Percentiles rank a stretch among this genome's conserved stretches.
Evolutionary conservation across 2,329 filamentous ascomycete genomes (phyloP).

Genomic region (Leptodontidium sp.): DNA sequence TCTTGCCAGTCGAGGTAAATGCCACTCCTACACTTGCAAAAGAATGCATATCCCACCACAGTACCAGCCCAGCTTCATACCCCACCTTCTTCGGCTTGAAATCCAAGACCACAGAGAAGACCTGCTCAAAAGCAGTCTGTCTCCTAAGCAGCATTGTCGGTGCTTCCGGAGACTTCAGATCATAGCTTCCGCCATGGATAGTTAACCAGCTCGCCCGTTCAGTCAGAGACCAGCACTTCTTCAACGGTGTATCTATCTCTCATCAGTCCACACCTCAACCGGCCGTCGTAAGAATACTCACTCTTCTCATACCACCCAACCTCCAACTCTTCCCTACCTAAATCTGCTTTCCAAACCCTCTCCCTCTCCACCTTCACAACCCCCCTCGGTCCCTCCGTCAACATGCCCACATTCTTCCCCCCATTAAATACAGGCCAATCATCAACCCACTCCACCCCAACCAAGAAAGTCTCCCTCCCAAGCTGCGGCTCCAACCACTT

Average conservation of each 20-base stretch:
- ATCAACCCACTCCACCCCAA: conserved; percentile 34
- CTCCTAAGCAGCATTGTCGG: conserved; percentile 63
- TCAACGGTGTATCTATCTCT: conserved; percentile 55
- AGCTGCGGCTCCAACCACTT: conserved; percentile 39
- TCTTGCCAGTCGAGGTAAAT: neutral
- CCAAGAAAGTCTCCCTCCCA: conserved; percentile 37
- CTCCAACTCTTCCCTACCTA: conserved; percentile 40
- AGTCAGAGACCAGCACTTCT: conserved; percentile 55
- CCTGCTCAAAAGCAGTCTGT: conserved; percentile 55
- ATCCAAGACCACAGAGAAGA: conserved; percentile 53
- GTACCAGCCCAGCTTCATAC: conserved; percentile 60
- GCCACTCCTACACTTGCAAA: conserved; percentile 53
- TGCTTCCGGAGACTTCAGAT: conserved; percentile 57
- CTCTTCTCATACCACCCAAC: conserved; percentile 53
- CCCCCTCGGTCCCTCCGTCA: conserved; percentile 46
- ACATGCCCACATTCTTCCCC: conserved; percentile 33
- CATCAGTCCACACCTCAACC: neutral
- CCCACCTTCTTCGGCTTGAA: conserved; percentile 54
- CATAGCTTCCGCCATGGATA: conserved; percentile 60
- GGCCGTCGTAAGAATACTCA: conserved; percentile 26
- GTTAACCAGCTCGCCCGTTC: conserved; percentile 55
- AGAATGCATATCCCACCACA: conserved; percentile 63
- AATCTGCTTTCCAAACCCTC: conserved; percentile 49
- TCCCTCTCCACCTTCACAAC: conserved; percentile 26
- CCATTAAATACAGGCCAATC: conserved; percentile 39